Base-by-base conservation (phyloP, 495 filamentous ascomycete genomes). In the Endocarpon pusillum region DNA sequence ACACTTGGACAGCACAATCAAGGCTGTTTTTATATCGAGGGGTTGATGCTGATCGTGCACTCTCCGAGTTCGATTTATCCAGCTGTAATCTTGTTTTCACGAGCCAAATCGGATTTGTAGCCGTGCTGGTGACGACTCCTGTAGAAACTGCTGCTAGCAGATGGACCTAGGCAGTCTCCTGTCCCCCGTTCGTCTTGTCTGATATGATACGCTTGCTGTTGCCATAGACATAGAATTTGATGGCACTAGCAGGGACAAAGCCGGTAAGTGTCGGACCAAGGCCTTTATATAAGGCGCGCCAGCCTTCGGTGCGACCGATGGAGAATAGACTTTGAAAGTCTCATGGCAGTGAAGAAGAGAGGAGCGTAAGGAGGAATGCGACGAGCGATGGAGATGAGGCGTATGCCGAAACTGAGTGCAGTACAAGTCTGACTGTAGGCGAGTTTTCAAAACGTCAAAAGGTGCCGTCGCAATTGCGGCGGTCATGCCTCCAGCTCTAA, bases 71-170 rank as follows among this genome's bases (percentile, higher is more conserved):
- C 41, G 60, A 67, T 51, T 76, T 81, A 48, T 93, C 84, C 6
- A 93, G 73, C 59, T 93, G 84, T 37, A 93, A 43, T 26, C 84
- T 67, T 17, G 84, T 93, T 61, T 93, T 93, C 35, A 93, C 69
- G 30, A 93, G 63, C 84, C 84, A 93, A 39, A 93, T 91, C 2
- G 84, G 84, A 53, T 91, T 92, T 12, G 84, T 93, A 12, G 75
- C 81, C 3, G 83, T 89, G 14, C 76, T 74, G 0, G 84, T 92
- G 14, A 73, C 71, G 22, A 93, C 61, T 19, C 84, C 84, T 1
- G 83, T 81, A 20, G 63, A 56, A 17, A 74, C 71, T 8, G 78
- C 84, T 3, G 80, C 73, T 37, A 65, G 64, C 0, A 86, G 63
- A 51, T 91, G 83, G 4, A 87, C 69, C 50, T 66, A 67, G 0